A percentile compares a stretch with the other conserved stretches of the same genome.
Conservation (phyloP, 1,284 basidiomycete genomes). For the Malassezia furfur region DNA sequence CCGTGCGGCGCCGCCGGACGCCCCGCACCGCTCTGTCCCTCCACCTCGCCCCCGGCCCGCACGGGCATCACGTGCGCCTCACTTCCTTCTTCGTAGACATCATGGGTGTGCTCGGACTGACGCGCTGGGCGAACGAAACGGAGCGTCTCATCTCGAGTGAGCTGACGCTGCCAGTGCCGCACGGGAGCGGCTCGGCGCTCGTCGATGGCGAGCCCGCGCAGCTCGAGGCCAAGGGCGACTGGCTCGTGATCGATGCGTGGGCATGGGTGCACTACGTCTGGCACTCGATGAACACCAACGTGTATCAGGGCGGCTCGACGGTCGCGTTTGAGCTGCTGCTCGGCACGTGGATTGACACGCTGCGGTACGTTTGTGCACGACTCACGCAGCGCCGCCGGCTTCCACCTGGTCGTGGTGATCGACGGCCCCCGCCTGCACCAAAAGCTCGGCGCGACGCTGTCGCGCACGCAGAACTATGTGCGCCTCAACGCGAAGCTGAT, state of each 20-base stretch:
- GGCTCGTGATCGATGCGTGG: constrained; percentile 19
- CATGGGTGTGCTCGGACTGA: constrained; percentile 19
- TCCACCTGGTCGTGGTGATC: constrained; percentile 15
- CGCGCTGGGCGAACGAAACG: constrained; percentile 17
- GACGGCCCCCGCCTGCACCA: constrained; percentile 19
- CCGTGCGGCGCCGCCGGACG: too few relatives aligned
- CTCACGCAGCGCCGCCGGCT: constrained; percentile 3
- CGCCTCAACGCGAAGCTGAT: constrained; percentile 18
- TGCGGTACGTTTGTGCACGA: neutral
- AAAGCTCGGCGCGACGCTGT: constrained; percentile 13
- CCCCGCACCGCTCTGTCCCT: neutral
- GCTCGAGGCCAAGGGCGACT: constrained; percentile 12
- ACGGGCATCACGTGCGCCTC: constrained; percentile 9
- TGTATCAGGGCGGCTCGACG: constrained; percentile 18
- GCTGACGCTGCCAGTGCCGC: constrained; percentile 12
- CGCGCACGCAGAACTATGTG: constrained; percentile 17
- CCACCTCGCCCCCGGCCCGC: neutral
- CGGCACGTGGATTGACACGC: constrained; percentile 10
- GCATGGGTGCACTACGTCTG: constrained; percentile 19
- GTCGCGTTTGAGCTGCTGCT: constrained; percentile 12
- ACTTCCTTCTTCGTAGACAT: constrained; percentile 1
- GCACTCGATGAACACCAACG: constrained; percentile 21
- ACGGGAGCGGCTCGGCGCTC: neutral
- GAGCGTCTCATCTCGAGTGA: constrained; percentile 17
- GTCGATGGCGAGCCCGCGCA: constrained; percentile 13